phyloP scores from a whole-genome alignment of 108 stramenopile genomes.

The Cyclotella cryptica region DNA sequence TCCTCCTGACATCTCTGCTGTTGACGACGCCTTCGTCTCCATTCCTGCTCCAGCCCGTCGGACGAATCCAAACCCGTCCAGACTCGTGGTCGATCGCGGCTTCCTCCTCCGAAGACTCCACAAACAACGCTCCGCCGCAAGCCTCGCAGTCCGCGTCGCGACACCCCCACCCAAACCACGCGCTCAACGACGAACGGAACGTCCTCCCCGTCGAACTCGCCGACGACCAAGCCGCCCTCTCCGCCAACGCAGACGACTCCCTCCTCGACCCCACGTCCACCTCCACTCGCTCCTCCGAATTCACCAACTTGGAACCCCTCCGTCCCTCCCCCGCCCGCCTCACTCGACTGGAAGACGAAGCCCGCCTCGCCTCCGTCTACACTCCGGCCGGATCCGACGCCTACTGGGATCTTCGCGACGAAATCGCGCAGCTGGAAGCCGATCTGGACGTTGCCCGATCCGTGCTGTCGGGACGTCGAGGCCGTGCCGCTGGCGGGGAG shows the following conservation, averaged over 20 bases:
- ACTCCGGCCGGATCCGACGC: constrained; percentile 25
- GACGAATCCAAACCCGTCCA: no score
- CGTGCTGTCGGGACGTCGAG: background rate
- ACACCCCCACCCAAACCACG: no score
- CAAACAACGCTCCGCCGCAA: no score
- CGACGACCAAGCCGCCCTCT: background rate
- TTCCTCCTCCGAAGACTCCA: no score
- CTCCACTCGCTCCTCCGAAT: constrained; percentile 45
- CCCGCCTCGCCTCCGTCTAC: constrained; percentile 31
- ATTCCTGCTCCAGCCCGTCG: no score
- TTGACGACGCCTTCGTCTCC: no score
- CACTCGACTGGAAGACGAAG: constrained; percentile 33
- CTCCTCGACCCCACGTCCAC: background rate
- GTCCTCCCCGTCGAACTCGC: no score
- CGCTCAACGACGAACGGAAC: no score
- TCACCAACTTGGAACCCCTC: constrained; percentile 39
- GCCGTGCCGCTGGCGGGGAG: background rate
- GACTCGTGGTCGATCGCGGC: no score
- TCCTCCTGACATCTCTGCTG: no score
- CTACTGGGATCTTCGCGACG: constrained; percentile 49
- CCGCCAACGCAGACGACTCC: background rate
- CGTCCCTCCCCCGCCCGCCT: constrained; percentile 9
- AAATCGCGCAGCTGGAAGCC: constrained; percentile 30
- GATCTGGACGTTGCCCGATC: constrained; percentile 20
- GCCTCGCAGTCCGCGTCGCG: no score